phyloP scores from a whole-genome alignment of 768 basidiomycete species.

The Piloderma croceum region DNA sequence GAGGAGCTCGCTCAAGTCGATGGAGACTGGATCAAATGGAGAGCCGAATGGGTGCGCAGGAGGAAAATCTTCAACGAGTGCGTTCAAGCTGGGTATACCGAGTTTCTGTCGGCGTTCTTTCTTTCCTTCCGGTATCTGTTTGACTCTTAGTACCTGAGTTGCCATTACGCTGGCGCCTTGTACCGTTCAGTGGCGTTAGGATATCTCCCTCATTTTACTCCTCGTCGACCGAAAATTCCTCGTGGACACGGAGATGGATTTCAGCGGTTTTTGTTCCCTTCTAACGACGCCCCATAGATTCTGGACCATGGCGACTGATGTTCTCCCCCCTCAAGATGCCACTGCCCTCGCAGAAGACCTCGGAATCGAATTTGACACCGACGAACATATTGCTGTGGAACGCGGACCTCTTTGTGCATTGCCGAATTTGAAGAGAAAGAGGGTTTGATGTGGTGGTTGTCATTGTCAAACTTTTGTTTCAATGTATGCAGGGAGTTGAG shows the following conservation, averaged over 20 bases:
- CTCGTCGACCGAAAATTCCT: too few species aligned
- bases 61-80: slow-evolving; percentile 74
- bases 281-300: slow-evolving; percentile 43
- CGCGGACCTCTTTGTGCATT: slow-evolving; percentile 48
- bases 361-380: slow-evolving; percentile 73
- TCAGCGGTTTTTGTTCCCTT: too few species aligned
- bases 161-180: not conserved
- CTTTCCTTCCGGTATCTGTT: not conserved
- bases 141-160: not conserved
- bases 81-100: slow-evolving; percentile 23
- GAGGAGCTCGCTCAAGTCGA: slow-evolving; percentile 68
- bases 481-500: too few species aligned
- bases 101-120: not conserved
- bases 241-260: too few species aligned
- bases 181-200: too few species aligned
- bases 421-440: too few species aligned
- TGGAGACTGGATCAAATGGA: slow-evolving; percentile 73
- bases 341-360: slow-evolving; percentile 66
- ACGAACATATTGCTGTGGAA: slow-evolving; percentile 66
- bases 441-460: too few species aligned
- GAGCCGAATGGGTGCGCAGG: slow-evolving; percentile 72
- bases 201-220: too few species aligned
- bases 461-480: too few species aligned
- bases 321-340: slow-evolving; percentile 61
- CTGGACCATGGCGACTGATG: slow-evolving; percentile 67